Evolutionary conservation across 441 rosid genomes (phyloP), one percentile per base, ranked within the genome.

Genomic region (Euphorbia corollata): DNA sequence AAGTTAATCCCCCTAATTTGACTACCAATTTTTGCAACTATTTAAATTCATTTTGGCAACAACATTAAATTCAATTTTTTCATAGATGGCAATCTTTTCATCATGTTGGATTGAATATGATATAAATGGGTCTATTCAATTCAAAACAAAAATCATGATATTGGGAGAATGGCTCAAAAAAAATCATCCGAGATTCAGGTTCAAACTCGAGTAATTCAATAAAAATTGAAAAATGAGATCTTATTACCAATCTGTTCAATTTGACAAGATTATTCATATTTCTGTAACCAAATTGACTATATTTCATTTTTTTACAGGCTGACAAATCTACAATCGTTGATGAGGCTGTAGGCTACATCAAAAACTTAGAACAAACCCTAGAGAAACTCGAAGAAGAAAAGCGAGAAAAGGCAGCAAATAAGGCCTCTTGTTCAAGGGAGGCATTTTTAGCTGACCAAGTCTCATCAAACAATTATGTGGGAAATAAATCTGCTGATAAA

Each of bases 291-390:
- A 45, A 5, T 45, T 13, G 50, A 45, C 50, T 12, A 45, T n/a
- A 45, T 45, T n/a, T n/a, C n/a, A 5, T 11, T 16, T 9, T 45
- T 10, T 4, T 45, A 51, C 78, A 92, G 96, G 92, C 85, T 27
- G 97, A 90, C 78, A 92, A 92, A 68, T 83, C 96, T 65, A 82
- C 88, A 73, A 78, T 88, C 38, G 94, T 92, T 22, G 90, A 88
- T 70, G 98, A 88, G 71, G 97, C 97, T 50, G 81, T 87, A 43
- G 83, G 55, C 64, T 72, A 80, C 75, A 88, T 88, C 60, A 76
- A 77, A 77, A 74, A 77, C 72, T 82, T 86, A 64, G 78, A 90
- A 48, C 78, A 79, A 22, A 80, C 82, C 22, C 78, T 88, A 63
- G 77, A 82, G 43, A 77, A 75, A 3, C 88, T 88, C 22, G 79